Percentiles rank a stretch among this genome's conserved stretches.
Conservation (phyloP, 768 basidiomycete genomes). For the Neoboletus subvelutipes region DNA sequence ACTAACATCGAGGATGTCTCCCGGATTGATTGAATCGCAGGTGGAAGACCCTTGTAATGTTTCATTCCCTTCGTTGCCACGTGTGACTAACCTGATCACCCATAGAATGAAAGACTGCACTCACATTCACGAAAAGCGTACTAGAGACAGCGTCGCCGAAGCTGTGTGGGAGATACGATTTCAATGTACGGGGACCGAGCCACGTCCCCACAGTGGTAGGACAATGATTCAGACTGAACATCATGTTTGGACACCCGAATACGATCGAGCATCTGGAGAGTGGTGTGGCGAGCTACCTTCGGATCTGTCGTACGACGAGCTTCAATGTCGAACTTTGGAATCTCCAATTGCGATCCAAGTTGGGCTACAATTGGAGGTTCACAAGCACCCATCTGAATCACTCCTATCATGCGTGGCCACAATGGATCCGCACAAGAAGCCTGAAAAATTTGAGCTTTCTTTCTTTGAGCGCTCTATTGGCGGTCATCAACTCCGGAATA, state of each 20-base stretch:
- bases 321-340: too few relatives aligned
- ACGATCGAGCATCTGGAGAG: slow-evolving; percentile 2
- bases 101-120: not conserved
- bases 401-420: slow-evolving; percentile 11
- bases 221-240: slow-evolving; percentile 4
- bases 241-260: slow-evolving; percentile 2
- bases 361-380: slow-evolving; percentile 1
- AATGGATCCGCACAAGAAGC: not conserved
- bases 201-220: not conserved
- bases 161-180: too few relatives aligned
- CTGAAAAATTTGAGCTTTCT: too few relatives aligned
- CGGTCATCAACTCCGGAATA: too few relatives aligned
- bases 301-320: slow-evolving; percentile 6
- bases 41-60: too few relatives aligned
- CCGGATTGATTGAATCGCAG: too few relatives aligned
- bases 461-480: not conserved
- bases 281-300: slow-evolving; percentile 14
- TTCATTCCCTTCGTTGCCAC: too few relatives aligned
- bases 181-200: not conserved
- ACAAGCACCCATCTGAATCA: slow-evolving; percentile 7
- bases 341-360: too few relatives aligned
- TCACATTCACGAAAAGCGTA: not conserved
- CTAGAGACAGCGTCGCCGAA: not conserved
- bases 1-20: not conserved
- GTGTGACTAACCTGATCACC: too few relatives aligned